These are phyloP conservation scores for Cicer yamashitae DNA, from an alignment of 306 rosid species.

Conservation along the genomic window DNA sequence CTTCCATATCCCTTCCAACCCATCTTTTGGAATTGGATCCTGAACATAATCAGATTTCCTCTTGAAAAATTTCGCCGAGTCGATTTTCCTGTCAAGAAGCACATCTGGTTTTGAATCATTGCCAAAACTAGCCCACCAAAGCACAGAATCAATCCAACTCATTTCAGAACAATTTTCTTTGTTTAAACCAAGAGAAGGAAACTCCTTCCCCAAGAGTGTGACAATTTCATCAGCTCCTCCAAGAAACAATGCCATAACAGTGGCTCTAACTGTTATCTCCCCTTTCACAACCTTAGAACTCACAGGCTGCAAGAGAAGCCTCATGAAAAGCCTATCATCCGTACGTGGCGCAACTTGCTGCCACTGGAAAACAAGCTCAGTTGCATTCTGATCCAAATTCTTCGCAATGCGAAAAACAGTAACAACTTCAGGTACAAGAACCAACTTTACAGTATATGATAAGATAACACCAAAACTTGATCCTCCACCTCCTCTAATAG, in stretches of 20 bases:
- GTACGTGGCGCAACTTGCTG: conserved; percentile 60
- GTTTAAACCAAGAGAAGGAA: conserved; percentile 59
- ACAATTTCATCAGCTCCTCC: conserved; percentile 58
- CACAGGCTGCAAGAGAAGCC: conserved; percentile 62
- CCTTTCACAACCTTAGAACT: conserved; percentile 52
- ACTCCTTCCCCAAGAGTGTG: conserved; percentile 51
- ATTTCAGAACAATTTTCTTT: conserved; percentile 57
- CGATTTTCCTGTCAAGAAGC: conserved; percentile 41
- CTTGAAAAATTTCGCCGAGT: conserved; percentile 41
- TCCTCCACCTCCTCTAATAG: conserved; percentile 82
- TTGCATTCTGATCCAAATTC: conserved; percentile 52
- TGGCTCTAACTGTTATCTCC: conserved; percentile 48
- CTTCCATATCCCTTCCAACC: conserved; percentile 52
- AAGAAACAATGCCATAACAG: conserved; percentile 55
- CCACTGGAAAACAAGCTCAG: conserved; percentile 72
- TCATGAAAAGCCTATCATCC: conserved; percentile 63
- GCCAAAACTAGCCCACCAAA: conserved; percentile 48
- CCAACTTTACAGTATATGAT: conserved; percentile 62
- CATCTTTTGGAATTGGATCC: conserved; percentile 44
- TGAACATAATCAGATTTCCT: conserved; percentile 63
- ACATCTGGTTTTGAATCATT: conserved; percentile 42
- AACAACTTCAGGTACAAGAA: conserved; percentile 64
- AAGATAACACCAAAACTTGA: conserved; percentile 75
- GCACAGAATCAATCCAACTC: conserved; percentile 60
- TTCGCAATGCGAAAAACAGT: conserved; percentile 56